Evolutionary conservation across 192 early-diverging fungal genomes (phyloP).

Genomic region (Linnemannia exigua): DNA sequence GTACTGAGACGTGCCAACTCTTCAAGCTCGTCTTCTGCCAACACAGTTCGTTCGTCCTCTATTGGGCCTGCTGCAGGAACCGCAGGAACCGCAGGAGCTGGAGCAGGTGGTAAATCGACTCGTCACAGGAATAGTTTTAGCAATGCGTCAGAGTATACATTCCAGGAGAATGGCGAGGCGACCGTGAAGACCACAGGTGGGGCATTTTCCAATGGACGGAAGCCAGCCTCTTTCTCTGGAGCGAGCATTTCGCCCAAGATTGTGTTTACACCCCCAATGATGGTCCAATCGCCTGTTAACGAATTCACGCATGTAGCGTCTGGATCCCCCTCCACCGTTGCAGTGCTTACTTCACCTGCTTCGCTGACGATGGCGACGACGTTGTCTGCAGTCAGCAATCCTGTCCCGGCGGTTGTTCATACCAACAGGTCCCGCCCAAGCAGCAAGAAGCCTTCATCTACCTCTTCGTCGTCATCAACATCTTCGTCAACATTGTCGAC

Average conservation of each 20-base stretch:
- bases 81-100: neutral
- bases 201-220: neutral
- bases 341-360: neutral
- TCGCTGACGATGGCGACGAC: neutral
- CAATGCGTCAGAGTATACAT: neutral
- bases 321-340: no score
- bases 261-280: neutral
- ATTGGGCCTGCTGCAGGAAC: neutral
- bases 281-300: neutral
- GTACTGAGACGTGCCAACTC: neutral
- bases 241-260: neutral
- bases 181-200: neutral
- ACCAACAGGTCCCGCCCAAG: neutral
- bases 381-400: neutral
- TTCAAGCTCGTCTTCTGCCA: neutral
- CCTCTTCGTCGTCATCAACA: neutral
- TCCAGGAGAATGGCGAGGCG: neutral
- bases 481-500: neutral
- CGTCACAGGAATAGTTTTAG: neutral
- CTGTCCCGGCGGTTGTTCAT: neutral
- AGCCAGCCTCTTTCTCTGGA: neutral
- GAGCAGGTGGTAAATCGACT: neutral
- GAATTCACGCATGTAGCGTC: neutral
- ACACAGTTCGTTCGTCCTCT: neutral
- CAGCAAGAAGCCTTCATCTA: neutral